Conservation (phyloP, 2,329 filamentous ascomycete genomes). For the Paraphoma chrysanthemicola region DNA sequence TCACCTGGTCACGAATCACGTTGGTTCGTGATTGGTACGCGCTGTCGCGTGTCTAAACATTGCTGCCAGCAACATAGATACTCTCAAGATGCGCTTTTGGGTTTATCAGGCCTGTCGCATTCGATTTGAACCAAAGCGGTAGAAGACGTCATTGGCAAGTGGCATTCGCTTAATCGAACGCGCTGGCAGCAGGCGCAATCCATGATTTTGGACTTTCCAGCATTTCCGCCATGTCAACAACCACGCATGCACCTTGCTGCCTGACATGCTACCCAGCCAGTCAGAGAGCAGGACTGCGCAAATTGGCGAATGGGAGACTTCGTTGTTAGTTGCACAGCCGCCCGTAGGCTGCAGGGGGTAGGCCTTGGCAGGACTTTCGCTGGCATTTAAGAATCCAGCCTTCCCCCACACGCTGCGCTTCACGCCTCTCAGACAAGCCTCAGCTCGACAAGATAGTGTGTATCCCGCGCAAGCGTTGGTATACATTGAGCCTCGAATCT, state of each 20-base stretch:
- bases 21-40: no score
- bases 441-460: conserved; percentile 51
- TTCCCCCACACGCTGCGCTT: conserved; percentile 31
- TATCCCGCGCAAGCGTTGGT: conserved; percentile 42
- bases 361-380: conserved; percentile 33
- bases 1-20: no score
- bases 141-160: conserved; percentile 13
- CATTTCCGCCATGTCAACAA: conserved; percentile 22
- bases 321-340: conserved; percentile 32
- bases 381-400: conserved; percentile 36
- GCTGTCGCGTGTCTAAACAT: no score
- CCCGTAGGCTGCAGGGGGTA: conserved; percentile 33
- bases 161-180: conserved; percentile 18
- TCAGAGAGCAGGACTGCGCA: conserved; percentile 14
- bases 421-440: conserved; percentile 49
- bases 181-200: conserved; percentile 13
- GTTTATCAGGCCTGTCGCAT: no score
- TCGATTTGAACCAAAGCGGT: not conserved
- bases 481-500: conserved; percentile 48
- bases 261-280: conserved; percentile 21
- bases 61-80: no score
- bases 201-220: conserved; percentile 18
- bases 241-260: conserved; percentile 25
- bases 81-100: no score
- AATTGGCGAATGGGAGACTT: conserved; percentile 37